phyloP scores from a whole-genome alignment of 2,329 filamentous ascomycete genomes.

The Hymenoscyphus occultus region DNA sequence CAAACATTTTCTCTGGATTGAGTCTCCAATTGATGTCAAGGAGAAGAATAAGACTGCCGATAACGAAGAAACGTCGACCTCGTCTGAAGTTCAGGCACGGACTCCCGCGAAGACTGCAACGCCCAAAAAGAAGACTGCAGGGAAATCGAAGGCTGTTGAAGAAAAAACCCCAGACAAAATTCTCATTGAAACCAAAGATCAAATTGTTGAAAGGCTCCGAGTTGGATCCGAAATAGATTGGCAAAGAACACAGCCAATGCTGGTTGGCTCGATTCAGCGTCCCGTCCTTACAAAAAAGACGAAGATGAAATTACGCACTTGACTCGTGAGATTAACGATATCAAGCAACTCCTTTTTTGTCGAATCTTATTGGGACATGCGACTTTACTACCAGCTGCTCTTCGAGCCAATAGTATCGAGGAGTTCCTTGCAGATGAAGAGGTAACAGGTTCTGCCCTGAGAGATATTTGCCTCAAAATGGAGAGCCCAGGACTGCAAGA shows the following conservation, averaged over 20 bases:
- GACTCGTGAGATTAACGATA: slow-evolving; percentile 45
- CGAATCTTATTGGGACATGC: slow-evolving; percentile 46
- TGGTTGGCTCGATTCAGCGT: slow-evolving; percentile 37
- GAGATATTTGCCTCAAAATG: slow-evolving; percentile 47
- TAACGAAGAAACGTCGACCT: neutral
- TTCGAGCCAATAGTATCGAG: slow-evolving; percentile 44
- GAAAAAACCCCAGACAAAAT: slow-evolving; percentile 37
- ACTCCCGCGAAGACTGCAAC: slow-evolving; percentile 20
- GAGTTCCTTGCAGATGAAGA: slow-evolving; percentile 44
- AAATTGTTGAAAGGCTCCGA: slow-evolving; percentile 41
- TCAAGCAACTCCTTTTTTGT: slow-evolving; percentile 49
- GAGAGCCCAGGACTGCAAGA: slow-evolving; percentile 48
- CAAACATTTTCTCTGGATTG: slow-evolving; percentile 24
- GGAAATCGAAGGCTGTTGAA: slow-evolving; percentile 14
- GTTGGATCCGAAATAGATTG: slow-evolving; percentile 40
- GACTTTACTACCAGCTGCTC: slow-evolving; percentile 44
- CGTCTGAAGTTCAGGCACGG: slow-evolving; percentile 6
- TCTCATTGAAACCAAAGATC: slow-evolving; percentile 43
- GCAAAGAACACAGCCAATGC: slow-evolving; percentile 35
- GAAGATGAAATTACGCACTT: slow-evolving; percentile 43
- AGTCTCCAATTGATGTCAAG: neutral
- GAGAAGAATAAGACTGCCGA: neutral
- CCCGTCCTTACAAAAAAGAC: slow-evolving; percentile 37
- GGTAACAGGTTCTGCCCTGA: slow-evolving; percentile 43
- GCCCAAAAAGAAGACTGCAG: slow-evolving; percentile 38